phyloP scores from a whole-genome alignment of 2,329 filamentous ascomycete species.

The Aureobasidium lini region DNA sequence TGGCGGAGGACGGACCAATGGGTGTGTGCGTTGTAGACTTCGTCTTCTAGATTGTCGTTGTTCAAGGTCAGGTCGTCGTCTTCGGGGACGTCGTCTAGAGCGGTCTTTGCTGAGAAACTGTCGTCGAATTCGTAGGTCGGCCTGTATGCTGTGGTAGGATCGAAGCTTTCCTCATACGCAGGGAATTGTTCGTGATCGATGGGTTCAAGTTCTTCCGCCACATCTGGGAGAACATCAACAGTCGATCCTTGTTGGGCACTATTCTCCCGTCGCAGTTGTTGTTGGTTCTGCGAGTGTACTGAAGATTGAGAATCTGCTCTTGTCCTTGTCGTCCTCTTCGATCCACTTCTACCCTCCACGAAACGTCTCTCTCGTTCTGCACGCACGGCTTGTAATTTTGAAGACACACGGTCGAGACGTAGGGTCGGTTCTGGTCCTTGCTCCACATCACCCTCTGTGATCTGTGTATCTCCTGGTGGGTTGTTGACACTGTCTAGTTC shows the following conservation, averaged over 20 bases:
- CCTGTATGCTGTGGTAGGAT: not conserved
- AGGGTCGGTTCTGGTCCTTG: constrained; percentile 7
- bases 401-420: not conserved
- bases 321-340: not conserved
- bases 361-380: constrained; percentile 7
- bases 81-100: not conserved
- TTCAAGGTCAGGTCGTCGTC: constrained; percentile 1
- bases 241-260: constrained; percentile 1
- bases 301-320: constrained; percentile 8
- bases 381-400: constrained; percentile 1
- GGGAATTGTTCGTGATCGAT: not conserved
- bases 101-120: not conserved
- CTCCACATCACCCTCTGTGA: constrained; percentile 9
- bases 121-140: constrained; percentile 12
- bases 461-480: not conserved
- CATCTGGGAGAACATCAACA: not conserved
- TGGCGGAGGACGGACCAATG: constrained; percentile 6
- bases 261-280: not conserved
- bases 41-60: not conserved
- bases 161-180: not conserved
- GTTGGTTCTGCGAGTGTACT: not conserved
- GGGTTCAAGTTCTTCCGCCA: constrained; percentile 4
- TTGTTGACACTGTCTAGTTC: not conserved
- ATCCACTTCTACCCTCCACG: not conserved
- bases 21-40: constrained; percentile 9